phyloP scores from a whole-genome alignment of 2,329 filamentous ascomycete species.

The Arthrobotrys entomopaga region DNA sequence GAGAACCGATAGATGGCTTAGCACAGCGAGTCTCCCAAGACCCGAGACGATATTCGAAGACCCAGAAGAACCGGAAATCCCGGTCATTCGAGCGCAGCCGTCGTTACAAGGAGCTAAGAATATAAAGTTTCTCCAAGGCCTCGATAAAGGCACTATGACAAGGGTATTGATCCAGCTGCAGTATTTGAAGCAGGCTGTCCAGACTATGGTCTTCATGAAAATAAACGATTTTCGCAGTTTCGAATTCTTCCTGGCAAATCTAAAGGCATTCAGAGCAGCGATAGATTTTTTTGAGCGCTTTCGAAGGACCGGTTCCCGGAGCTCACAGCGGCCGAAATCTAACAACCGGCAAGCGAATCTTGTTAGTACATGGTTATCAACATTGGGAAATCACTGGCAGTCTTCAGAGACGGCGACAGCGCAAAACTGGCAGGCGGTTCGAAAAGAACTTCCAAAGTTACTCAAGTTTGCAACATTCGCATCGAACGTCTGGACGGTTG shows the following conservation, averaged over 20 bases:
- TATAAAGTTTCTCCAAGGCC: neutral
- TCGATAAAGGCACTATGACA: neutral
- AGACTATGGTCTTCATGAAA: constrained; percentile 16
- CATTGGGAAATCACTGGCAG: constrained; percentile 5
- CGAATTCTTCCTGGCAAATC: constrained; percentile 11
- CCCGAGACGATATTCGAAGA: constrained; percentile 7
- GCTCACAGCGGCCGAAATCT: neutral
- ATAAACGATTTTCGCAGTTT: constrained; percentile 11
- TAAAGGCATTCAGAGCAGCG: constrained; percentile 2
- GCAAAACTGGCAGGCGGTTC: constrained; percentile 24
- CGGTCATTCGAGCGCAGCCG: neutral
- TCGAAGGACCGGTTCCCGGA: neutral
- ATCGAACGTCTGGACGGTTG: constrained; percentile 31
- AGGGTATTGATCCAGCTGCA: neutral
- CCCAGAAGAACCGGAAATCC: constrained; percentile 1
- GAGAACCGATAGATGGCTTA: neutral
- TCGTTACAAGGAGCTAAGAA: neutral
- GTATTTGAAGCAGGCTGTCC: constrained; percentile 9
- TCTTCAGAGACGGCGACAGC: constrained; percentile 7
- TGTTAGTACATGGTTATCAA: neutral
- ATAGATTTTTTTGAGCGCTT: constrained; percentile 10
- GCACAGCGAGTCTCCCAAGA: neutral
- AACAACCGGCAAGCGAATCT: neutral
- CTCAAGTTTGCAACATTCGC: constrained; percentile 12
- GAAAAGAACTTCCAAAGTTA: neutral